These are phyloP conservation scores for Rosa chinensis DNA, from an alignment of 306 rosid genomes.

Conservation along the genomic window DNA sequence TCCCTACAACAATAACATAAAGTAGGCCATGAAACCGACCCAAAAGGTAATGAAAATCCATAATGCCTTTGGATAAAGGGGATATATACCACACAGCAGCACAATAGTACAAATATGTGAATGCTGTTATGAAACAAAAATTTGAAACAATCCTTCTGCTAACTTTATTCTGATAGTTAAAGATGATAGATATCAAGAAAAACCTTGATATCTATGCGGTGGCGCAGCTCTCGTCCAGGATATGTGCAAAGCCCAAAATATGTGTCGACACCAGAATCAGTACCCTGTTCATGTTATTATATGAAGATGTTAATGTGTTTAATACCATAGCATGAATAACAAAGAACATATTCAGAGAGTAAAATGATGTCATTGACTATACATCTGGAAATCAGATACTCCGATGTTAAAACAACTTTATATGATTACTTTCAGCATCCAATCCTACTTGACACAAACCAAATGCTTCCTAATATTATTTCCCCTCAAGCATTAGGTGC, in stretches of 20 bases:
- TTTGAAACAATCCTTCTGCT: not conserved
- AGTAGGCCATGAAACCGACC: not conserved
- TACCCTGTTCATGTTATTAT: conserved; percentile 52
- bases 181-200: not conserved
- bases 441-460: conserved; percentile 1
- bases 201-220: conserved; percentile 91
- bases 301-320: conserved; percentile 9
- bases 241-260: conserved; percentile 90
- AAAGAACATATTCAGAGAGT: not conserved
- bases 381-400: not conserved
- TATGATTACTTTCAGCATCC: not conserved
- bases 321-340: not conserved
- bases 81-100: not conserved
- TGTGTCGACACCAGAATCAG: conserved; percentile 87
- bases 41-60: not conserved
- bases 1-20: not conserved
- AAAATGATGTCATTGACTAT: not conserved
- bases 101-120: not conserved
- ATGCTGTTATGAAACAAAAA: not conserved
- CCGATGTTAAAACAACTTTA: not conserved
- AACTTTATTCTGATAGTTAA: not conserved
- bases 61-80: not conserved
- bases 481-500: not conserved
- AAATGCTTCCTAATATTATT: not conserved
- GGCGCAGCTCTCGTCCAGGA: conserved; percentile 84